These are phyloP conservation scores for Daedaleopsis nitida DNA, from an alignment of 768 basidiomycete genomes.

Conservation along the genomic window DNA sequence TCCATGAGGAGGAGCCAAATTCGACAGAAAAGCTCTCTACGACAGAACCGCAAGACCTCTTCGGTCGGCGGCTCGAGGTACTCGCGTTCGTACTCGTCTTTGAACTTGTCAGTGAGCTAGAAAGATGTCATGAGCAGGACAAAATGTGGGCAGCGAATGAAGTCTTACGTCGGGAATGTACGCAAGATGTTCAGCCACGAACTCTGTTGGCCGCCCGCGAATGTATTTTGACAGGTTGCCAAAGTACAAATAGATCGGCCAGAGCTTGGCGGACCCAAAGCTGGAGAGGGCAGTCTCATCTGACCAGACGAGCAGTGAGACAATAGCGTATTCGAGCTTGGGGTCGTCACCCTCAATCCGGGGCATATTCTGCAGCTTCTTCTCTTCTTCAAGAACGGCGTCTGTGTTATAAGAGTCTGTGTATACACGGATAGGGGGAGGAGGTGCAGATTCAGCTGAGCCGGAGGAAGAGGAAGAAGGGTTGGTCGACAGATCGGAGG, in stretches of 20 bases:
- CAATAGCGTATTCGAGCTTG: conserved; percentile 5
- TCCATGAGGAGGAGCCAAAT: conserved; percentile 27
- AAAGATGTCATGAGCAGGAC: no score
- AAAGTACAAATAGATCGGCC: conserved; percentile 43
- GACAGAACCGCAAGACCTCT: conserved; percentile 32
- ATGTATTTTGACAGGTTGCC: conserved; percentile 47
- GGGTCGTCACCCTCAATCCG: neutral
- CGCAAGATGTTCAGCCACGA: conserved; percentile 40
- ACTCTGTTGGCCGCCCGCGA: no score
- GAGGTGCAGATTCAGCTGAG: neutral
- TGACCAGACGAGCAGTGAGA: conserved; percentile 23
- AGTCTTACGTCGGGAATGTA: conserved; percentile 42
- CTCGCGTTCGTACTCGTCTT: conserved; percentile 28
- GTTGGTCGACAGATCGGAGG: no score
- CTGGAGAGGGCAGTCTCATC: conserved; percentile 27
- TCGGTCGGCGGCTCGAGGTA: conserved; percentile 14
- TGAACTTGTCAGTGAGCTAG: conserved; percentile 32
- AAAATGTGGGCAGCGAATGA: conserved; percentile 3
- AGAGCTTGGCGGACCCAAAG: conserved; percentile 29
- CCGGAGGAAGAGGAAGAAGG: no score
- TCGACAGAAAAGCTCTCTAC: conserved; percentile 33
- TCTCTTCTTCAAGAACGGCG: conserved; percentile 16
- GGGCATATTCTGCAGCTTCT: conserved; percentile 6
- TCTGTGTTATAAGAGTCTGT: conserved; percentile 16
- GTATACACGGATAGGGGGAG: conserved; percentile 9